Evolutionary conservation across 352 stramenopile genomes (phyloP), one percentile per base, ranked within the genome.

Genomic region (Pythium dissotocum): DNA sequence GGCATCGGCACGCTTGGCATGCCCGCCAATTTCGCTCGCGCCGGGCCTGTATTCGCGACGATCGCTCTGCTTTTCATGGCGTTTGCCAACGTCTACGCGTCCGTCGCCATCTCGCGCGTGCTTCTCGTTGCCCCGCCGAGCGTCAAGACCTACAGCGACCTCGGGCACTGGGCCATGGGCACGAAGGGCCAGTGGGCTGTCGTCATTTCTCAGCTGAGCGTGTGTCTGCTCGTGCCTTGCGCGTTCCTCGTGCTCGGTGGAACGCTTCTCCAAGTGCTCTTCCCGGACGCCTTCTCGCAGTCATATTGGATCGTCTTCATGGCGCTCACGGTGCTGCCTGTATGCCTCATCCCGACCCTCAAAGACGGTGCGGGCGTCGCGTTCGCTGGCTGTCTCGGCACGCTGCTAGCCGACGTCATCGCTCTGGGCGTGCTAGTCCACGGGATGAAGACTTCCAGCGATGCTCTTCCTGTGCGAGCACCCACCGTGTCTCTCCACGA

Each of bases 1-100:
- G 72, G 72, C 44, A 71, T 80, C 35, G 73, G 73, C 30, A 77
- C 73, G 18, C 64, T 80, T 9, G 66, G 73, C n/a, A 77, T 80
- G 63, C 67, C 73, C 0, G 63, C 58, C 32, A 80, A 80, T 40
- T 80, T 75, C 33, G 59, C 69, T 18, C 69, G 72, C 6, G 72
- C 72, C n/a, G 72, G 72, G 0, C 69, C 69, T 9, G 42, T 72
- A 7, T 71, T 49, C 36, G 69, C 73, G 28, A 66, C 52, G 7
- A 40, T 74, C 21, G 73, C 73, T 9, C 59, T 76, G 14, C 48
- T 72, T 1, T 73, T 79, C 58, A 79, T 79, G 70, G 73, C 73
- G 8, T 63, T 67, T 33, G 49, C 60, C 33, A 79, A 79, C 33
- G 59, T 77, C 12, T 79, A 76, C 55, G 70, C 73, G 7, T 76